A percentile compares a stretch with the other conserved stretches of the same genome.
Conservation (phyloP, 176 grass and related monocot genomes). For the Musa beccarii region DNA sequence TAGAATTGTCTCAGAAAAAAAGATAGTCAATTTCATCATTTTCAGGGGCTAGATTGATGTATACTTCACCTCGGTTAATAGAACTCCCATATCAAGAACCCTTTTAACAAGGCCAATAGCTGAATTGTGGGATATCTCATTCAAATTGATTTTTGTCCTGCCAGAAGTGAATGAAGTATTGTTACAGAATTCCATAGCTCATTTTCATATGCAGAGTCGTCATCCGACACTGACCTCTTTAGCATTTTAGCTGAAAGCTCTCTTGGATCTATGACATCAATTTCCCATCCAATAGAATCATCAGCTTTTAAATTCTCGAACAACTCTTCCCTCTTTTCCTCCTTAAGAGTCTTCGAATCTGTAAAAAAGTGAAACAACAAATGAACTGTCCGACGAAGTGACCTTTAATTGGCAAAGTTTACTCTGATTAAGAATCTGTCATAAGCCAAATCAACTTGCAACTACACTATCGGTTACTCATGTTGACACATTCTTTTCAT, state of each 20-base stretch:
- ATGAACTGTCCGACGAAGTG: not conserved
- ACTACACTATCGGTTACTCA: no score
- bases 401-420: not conserved
- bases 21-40: not conserved
- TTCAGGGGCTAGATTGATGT: not conserved
- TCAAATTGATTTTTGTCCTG: conserved; percentile 84
- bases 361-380: conserved; percentile 7
- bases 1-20: not conserved
- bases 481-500: no score
- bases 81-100: conserved; percentile 56
- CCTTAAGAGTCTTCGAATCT: conserved; percentile 97
- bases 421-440: not conserved
- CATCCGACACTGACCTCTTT: conserved; percentile 33
- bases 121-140: conserved; percentile 96
- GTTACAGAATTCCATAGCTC: not conserved
- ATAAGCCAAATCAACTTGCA: not conserved
- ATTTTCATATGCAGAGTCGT: not conserved
- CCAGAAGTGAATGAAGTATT: conserved; percentile 13
- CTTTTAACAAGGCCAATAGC: conserved; percentile 77
- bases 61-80: conserved; percentile 58
- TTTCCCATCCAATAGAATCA: conserved; percentile 69
- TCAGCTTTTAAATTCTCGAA: conserved; percentile 74
- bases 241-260: conserved; percentile 89
- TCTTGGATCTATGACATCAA: conserved; percentile 87
- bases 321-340: conserved; percentile 76